phyloP scores from a whole-genome alignment of 2,329 filamentous ascomycete species.

The Alternaria longipes region DNA sequence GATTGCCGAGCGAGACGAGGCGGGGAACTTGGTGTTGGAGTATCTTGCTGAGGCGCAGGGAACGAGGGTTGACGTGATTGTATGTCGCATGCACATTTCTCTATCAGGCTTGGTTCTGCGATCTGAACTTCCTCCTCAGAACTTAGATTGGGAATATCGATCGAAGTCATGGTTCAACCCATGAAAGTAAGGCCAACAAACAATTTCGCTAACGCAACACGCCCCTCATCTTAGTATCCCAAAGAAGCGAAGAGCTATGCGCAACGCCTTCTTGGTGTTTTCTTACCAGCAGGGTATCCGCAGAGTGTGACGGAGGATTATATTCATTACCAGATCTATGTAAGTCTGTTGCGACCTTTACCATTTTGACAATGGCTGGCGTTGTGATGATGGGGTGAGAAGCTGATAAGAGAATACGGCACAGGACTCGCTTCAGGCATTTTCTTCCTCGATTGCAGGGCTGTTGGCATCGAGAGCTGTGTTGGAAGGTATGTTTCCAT shows the following conservation, averaged over 20 bases:
- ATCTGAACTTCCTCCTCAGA: background rate
- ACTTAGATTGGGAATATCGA: background rate
- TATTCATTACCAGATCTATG: conserved; percentile 76
- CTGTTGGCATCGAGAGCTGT: conserved; percentile 84
- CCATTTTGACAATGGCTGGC: background rate
- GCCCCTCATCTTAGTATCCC: conserved; percentile 9
- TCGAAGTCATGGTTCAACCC: background rate
- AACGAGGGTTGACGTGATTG: conserved; percentile 58
- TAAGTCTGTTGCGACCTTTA: background rate
- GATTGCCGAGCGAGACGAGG: conserved; percentile 59
- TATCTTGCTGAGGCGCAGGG: conserved; percentile 55
- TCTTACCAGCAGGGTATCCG: conserved; percentile 88
- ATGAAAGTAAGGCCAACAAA: background rate
- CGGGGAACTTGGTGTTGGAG: conserved; percentile 59
- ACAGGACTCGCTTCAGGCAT: conserved; percentile 81
- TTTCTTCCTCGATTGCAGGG: conserved; percentile 81
- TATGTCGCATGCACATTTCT: conserved; percentile 29
- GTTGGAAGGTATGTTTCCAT: conserved; percentile 66
- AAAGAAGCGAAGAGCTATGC: conserved; percentile 23
- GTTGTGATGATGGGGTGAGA: background rate
- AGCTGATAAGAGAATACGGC: conserved; percentile 31
- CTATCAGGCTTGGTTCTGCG: background rate
- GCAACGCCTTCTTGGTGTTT: conserved; percentile 70
- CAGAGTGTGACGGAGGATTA: conserved; percentile 88
- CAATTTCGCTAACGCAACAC: background rate